phyloP scores from a whole-genome alignment of 805 yeast genomes.

The Zygosaccharomyces rouxii region DNA sequence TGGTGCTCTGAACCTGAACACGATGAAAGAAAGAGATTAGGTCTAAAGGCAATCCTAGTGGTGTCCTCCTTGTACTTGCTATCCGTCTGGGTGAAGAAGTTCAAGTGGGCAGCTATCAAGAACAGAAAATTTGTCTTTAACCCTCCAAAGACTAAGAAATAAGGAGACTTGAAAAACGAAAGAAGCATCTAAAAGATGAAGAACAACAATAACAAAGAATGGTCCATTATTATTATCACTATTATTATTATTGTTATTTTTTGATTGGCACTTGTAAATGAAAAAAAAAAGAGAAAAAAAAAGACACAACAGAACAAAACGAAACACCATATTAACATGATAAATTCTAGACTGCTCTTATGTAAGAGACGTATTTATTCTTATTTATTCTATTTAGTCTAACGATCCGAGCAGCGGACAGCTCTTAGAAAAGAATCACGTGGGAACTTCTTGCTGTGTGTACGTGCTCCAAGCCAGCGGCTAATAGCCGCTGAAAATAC shows the following conservation, averaged over 20 bases:
- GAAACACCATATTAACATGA: constrained; percentile 1
- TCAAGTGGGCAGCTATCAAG: constrained; percentile 97
- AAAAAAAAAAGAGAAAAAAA: not conserved
- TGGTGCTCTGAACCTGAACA: constrained; percentile 99
- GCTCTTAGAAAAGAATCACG: not conserved
- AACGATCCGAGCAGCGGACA: constrained; percentile 4
- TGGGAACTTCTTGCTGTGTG: too few relatives aligned
- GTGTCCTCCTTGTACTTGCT: constrained; percentile 73
- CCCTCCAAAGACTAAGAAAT: constrained; percentile 61
- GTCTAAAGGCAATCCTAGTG: constrained; percentile 85
- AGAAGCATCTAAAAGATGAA: constrained; percentile 1
- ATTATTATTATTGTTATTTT: not conserved
- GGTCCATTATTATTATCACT: not conserved
- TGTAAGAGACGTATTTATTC: constrained; percentile 11
- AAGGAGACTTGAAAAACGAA: constrained; percentile 1
- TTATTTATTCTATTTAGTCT: constrained; percentile 8
- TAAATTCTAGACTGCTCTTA: constrained; percentile 8
- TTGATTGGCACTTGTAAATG: constrained; percentile 4
- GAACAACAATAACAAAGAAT: too few relatives aligned
- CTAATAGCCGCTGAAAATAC: not conserved
- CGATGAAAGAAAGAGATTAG: constrained; percentile 95
- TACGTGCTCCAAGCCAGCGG: not conserved
- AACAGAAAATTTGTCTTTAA: constrained; percentile 88
- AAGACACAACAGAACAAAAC: constrained; percentile 2
- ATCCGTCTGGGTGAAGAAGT: constrained; percentile 89